Base-by-base conservation (phyloP, 1,284 basidiomycete genomes). In the Neotropicomus parvogracilis region DNA sequence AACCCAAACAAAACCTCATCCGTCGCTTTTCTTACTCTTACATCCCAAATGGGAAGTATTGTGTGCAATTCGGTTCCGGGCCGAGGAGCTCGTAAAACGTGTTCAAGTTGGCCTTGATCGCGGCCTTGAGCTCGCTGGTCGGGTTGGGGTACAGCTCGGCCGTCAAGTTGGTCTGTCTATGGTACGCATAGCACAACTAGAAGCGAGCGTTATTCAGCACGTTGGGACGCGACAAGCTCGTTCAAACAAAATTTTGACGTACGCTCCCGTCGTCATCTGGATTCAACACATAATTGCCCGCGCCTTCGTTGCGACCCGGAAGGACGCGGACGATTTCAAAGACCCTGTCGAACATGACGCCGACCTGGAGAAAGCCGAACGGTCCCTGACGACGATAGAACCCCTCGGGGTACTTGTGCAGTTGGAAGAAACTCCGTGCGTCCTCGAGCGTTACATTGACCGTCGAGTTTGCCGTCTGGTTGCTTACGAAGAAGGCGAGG, bases 401-500 rank as follows among this genome's bases (percentile, higher is more conserved):
- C 1, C 58, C 60, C 0, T 63, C 41, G 13, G 62, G 59, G 19
- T 38, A 62, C 38, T 28, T 28, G 45, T 62, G 49, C 1, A 2
- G 0, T 6, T 61, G n/a, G 19, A 45, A 61, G 46, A 65, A 63
- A 31, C 48, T 54, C 29, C 49, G 44, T 3, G 59, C 62, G 0
- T 50, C 1, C 9, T 49, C 45, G 4, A 65, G 3, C 8, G 58
- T 57, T 3, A 6, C 26, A 8, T 43, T 47, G 1, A 49, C 3
- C 9, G 50, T 58, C 37, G 59, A 51, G 40, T 62, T 45, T 16
- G 1, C 34, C 1, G 56, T 65, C 44, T 65, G 62, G 41, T 63
- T 55, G 45, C 51, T 63, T 19, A 51, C 51, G 33, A 66, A 65
- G 41, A 66, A 65, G 3, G 58, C 60, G 7, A 66, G 48, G 1